Evolutionary conservation across 331 rosid species (phyloP).

Genomic region (Malus hybrid): DNA sequence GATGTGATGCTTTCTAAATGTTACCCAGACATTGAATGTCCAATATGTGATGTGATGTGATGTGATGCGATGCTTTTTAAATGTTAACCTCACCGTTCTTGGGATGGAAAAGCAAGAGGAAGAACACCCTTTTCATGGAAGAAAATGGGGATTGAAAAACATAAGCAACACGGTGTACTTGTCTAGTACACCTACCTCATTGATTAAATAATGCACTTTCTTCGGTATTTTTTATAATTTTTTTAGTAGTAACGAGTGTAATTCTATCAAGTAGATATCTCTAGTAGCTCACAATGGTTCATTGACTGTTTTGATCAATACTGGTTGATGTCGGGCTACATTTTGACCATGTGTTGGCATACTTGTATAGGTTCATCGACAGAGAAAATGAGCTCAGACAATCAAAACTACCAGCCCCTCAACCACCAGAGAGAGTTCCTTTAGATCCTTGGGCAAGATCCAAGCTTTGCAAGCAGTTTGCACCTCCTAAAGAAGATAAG

Average conservation of each 20-base stretch:
- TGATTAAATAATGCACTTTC: background rate
- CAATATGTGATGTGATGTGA: background rate
- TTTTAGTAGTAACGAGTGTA: background rate
- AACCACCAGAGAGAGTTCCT: slow-evolving; percentile 64
- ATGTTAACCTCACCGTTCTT: background rate
- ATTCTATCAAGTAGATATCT: background rate
- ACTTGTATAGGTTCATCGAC: slow-evolving; percentile 67
- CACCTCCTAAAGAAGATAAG: slow-evolving; percentile 69
- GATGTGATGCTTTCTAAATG: background rate
- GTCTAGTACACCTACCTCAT: background rate
- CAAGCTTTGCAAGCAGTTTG: slow-evolving; percentile 62
- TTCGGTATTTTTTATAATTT: background rate
- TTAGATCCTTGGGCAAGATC: slow-evolving; percentile 88
- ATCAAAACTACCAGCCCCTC: slow-evolving; percentile 79
- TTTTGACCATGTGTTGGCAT: background rate
- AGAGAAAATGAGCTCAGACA: slow-evolving; percentile 85
- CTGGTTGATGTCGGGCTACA: background rate
- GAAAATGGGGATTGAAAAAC: background rate
- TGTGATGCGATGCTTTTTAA: background rate
- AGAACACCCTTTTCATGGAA: too few relatives aligned
- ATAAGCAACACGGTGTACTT: background rate
- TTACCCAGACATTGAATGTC: background rate
- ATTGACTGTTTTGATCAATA: background rate
- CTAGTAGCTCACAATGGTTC: background rate
- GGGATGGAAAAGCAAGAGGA: background rate